Evolutionary conservation across 148 eudicot genomes (phyloP), one percentile per base, ranked within the genome.

Genomic region (Pharnaceum exiguum): DNA sequence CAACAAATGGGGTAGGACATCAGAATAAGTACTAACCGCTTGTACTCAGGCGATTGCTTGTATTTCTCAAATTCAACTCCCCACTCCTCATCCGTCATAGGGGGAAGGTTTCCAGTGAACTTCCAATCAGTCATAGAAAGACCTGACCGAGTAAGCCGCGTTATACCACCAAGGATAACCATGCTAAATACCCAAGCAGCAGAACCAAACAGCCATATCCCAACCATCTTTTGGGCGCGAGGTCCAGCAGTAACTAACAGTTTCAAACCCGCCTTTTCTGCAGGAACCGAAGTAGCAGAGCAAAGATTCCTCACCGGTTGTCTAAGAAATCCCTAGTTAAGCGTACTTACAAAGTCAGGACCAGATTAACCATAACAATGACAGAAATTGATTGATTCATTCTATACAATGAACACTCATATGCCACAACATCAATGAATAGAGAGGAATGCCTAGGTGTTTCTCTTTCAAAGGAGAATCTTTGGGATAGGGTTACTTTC

Each of bases 81-180:
- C 99, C 99, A 93, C 6, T 84, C 95, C 46, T 89, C 95, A 8
- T 85, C 87, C 0, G 96, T 66, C 65, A 93, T 39, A 45, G 99
- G 96, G 48, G 96, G 96, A 74, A 86, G 99, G 57, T 73, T 25
- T 25, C 99, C 96, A 15, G 85, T 78, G 51, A 93, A 93, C 57
- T 93, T 86, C 99, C 96, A 93, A 66, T 93, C 99, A 64, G 99
- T 93, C 99, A 93, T 93, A 35, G 96, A 93, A 49, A 93, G 95
- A 55, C 99, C 96, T 36, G 96, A 93, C 11, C 95, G 73, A 2
- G 96, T 87, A 56, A 93, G 84, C 40, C 96, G 74, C 19, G 96
- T 93, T 38, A 86, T 67, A 62, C 99, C 96, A 51, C 99, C 99
- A 67, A 93, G 99, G 28, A 93, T 72, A 38, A 93, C 96, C 99